Conservation (phyloP, 345 rosid genomes). For the Capsella bursapastoris region DNA sequence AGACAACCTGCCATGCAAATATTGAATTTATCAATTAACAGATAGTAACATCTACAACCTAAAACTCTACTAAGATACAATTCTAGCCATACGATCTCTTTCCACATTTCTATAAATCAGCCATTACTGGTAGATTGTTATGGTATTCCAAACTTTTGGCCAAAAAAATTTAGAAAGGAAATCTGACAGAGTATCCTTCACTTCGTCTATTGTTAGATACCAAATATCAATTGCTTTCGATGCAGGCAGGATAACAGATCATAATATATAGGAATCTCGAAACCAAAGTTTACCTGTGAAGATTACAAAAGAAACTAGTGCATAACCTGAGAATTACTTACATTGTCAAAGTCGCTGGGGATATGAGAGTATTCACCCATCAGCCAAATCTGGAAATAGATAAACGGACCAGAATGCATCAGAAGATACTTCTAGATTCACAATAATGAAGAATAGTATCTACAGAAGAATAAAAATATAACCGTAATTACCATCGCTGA, state of each 20-base stretch:
- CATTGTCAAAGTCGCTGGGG: slow-evolving; percentile 47
- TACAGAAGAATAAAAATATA: slow-evolving; percentile 14
- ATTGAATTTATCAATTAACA: slow-evolving; percentile 11
- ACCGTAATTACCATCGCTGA: slow-evolving; percentile 76
- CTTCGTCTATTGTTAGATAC: not conserved
- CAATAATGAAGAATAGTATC: slow-evolving; percentile 13
- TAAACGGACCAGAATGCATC: slow-evolving; percentile 37
- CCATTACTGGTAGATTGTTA: not conserved
- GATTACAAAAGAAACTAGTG: not conserved
- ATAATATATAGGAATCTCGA: slow-evolving; percentile 11
- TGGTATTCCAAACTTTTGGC: not conserved
- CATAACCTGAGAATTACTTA: slow-evolving; percentile 34
- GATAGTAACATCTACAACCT: slow-evolving; percentile 10
- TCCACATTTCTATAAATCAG: slow-evolving; percentile 6
- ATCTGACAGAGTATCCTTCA: not conserved
- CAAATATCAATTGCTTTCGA: slow-evolving; percentile 14
- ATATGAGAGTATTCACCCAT: slow-evolving; percentile 71
- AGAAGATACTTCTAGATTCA: slow-evolving; percentile 27
- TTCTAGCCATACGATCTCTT: not conserved
- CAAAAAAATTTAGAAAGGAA: slow-evolving; percentile 12
- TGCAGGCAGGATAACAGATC: not conserved
- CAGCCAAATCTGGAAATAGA: slow-evolving; percentile 55
- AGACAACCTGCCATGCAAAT: slow-evolving; percentile 68
- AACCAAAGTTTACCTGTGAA: slow-evolving; percentile 16
- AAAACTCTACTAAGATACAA: slow-evolving; percentile 12